These are phyloP conservation scores for Paecilomyces fulvus DNA, from an alignment of 2,329 filamentous ascomycete genomes.

Conservation along the genomic window DNA sequence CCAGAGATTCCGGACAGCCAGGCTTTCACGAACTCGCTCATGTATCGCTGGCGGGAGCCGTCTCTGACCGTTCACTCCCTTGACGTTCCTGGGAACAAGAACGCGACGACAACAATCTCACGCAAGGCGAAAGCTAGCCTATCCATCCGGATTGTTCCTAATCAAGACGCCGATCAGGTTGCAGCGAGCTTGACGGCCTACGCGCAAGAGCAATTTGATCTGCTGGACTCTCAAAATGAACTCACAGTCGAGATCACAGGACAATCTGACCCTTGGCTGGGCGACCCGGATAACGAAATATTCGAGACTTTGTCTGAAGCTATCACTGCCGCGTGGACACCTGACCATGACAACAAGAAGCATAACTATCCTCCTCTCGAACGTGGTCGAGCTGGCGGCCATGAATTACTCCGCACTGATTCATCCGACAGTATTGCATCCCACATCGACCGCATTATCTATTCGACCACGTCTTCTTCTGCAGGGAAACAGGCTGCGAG, in stretches of 20 bases:
- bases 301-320: conserved; percentile 82
- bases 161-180: conserved; percentile 77
- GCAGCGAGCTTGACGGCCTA: conserved; percentile 59
- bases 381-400: conserved; percentile 9
- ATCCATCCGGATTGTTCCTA: conserved; percentile 85
- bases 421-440: conserved; percentile 33
- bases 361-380: conserved; percentile 25
- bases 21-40: conserved; percentile 72
- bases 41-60: conserved; percentile 91
- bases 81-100: conserved; percentile 71
- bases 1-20: conserved; percentile 56
- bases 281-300: conserved; percentile 81
- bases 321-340: conserved; percentile 74
- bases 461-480: conserved; percentile 28
- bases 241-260: conserved; percentile 81
- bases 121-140: conserved; percentile 80
- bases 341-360: conserved; percentile 20
- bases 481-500: conserved; percentile 18
- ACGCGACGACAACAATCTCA: conserved; percentile 78
- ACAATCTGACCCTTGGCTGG: conserved; percentile 91
- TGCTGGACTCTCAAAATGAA: conserved; percentile 70
- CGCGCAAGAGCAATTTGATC: conserved; percentile 61
- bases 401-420: conserved; percentile 22
- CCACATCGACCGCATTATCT: conserved; percentile 31
- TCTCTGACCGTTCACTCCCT: conserved; percentile 91